Percentiles rank a stretch among this genome's conserved stretches.
Evolutionary conservation across 2,329 filamentous ascomycete genomes (phyloP).

Genomic region (Penicillium sp.): DNA sequence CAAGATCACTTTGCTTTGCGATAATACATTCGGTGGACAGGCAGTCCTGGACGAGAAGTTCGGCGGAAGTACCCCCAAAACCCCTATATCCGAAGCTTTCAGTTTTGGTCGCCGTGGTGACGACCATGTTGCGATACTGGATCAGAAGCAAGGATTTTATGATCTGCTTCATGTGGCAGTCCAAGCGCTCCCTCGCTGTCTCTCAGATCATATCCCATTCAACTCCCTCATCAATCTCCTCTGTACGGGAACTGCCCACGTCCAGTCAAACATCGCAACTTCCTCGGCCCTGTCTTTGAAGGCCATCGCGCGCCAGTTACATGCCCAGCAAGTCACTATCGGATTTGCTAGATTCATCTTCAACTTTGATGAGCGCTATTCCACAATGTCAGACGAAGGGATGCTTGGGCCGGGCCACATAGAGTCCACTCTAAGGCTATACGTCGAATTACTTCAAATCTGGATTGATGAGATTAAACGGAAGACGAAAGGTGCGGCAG

Average conservation of each 20-base stretch:
- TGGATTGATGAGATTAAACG: slow-evolving; percentile 97
- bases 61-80: slow-evolving; percentile 79
- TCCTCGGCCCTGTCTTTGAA: slow-evolving; percentile 92
- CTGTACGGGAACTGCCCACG: slow-evolving; percentile 93
- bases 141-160: slow-evolving; percentile 92
- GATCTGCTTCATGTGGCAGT: slow-evolving; percentile 93
- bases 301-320: slow-evolving; percentile 86
- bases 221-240: slow-evolving; percentile 90
- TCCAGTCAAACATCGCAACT: slow-evolving; percentile 84
- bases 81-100: slow-evolving; percentile 90
- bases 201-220: slow-evolving; percentile 86
- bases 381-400: slow-evolving; percentile 95
- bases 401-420: slow-evolving; percentile 94
- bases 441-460: slow-evolving; percentile 88
- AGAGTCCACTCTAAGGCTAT: slow-evolving; percentile 85
- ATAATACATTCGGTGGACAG: slow-evolving; percentile 95
- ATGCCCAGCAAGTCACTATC: slow-evolving; percentile 93
- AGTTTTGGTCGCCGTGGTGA: slow-evolving; percentile 83
- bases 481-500: slow-evolving; percentile 70
- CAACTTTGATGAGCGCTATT: slow-evolving; percentile 95
- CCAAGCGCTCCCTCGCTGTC: slow-evolving; percentile 87
- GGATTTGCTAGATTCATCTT: slow-evolving; percentile 98
- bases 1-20: slow-evolving; percentile 93
- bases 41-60: slow-evolving; percentile 95
- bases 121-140: slow-evolving; percentile 66